phyloP scores from a whole-genome alignment of 2,329 filamentous ascomycete species.

The Cladosporium sp. region DNA sequence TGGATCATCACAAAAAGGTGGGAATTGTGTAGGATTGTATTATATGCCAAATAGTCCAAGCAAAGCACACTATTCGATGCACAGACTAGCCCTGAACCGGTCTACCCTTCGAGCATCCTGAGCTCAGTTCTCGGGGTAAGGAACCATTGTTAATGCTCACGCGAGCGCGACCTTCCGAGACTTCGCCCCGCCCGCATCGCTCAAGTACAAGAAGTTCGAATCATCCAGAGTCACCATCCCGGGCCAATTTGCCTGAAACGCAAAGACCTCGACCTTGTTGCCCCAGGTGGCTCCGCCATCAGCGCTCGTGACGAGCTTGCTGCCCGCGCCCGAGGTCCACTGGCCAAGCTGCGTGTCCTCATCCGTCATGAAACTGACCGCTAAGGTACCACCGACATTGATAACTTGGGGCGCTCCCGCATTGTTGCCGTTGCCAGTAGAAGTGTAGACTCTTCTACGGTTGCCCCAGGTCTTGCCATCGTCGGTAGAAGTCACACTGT shows the following conservation, averaged over 20 bases:
- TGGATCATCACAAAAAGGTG: too few relatives aligned
- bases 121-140: too few relatives aligned
- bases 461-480: constrained; percentile 48
- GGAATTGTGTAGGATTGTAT: too few relatives aligned
- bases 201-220: constrained; percentile 34
- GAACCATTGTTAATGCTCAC: too few relatives aligned
- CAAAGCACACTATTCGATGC: too few relatives aligned
- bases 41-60: too few relatives aligned
- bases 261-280: constrained; percentile 37
- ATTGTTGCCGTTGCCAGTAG: constrained; percentile 35
- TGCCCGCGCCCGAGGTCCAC: constrained; percentile 27
- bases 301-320: constrained; percentile 34
- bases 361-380: constrained; percentile 51
- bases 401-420: constrained; percentile 48
- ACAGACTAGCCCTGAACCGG: too few relatives aligned
- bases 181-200: constrained; percentile 31
- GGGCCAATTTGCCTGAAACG: constrained; percentile 35
- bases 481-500: constrained; percentile 43
- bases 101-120: too few relatives aligned
- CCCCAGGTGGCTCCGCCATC: constrained; percentile 36
- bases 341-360: constrained; percentile 39
- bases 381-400: constrained; percentile 47
- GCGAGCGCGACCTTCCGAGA: constrained; percentile 24
- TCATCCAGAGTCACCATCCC: constrained; percentile 35
- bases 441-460: constrained; percentile 43